These are phyloP conservation scores for Austroboletus niveus DNA, from an alignment of 1,284 basidiomycete species.

Conservation along the genomic window DNA sequence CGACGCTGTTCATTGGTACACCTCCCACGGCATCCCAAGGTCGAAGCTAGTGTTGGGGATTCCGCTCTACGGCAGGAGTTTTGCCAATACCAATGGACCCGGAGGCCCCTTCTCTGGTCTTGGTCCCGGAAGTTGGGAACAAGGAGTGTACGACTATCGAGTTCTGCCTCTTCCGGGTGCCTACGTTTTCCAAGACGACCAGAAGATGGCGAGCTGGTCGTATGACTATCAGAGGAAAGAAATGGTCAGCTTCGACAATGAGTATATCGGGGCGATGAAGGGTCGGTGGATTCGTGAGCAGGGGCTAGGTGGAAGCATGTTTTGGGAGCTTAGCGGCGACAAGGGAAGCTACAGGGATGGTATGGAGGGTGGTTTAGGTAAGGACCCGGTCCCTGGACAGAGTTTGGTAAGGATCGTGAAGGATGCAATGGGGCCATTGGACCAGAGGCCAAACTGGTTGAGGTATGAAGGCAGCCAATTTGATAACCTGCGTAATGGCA, in stretches of 20 bases:
- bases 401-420: conserved; percentile 71
- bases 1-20: conserved; percentile 76
- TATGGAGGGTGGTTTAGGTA: conserved; percentile 68
- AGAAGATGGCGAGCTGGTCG: conserved; percentile 66
- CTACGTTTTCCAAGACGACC: conserved; percentile 56
- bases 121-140: conserved; percentile 74
- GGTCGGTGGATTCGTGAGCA: conserved; percentile 72
- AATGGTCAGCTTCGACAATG: conserved; percentile 80
- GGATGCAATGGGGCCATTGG: conserved; percentile 72
- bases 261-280: conserved; percentile 66
- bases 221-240: conserved; percentile 68
- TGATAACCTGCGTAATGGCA: conserved; percentile 71
- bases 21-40: conserved; percentile 65
- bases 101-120: conserved; percentile 76
- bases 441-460: conserved; percentile 68
- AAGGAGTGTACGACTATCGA: conserved; percentile 81
- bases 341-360: conserved; percentile 64
- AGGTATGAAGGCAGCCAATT: conserved; percentile 69
- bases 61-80: conserved; percentile 90
- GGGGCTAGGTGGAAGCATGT: conserved; percentile 80
- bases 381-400: conserved; percentile 55
- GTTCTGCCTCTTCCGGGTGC: conserved; percentile 72
- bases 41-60: conserved; percentile 88
- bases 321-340: conserved; percentile 83
- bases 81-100: conserved; percentile 82